Evolutionary conservation across 2,329 filamentous ascomycete species (phyloP).

Genomic region (Talaromyces sp.): DNA sequence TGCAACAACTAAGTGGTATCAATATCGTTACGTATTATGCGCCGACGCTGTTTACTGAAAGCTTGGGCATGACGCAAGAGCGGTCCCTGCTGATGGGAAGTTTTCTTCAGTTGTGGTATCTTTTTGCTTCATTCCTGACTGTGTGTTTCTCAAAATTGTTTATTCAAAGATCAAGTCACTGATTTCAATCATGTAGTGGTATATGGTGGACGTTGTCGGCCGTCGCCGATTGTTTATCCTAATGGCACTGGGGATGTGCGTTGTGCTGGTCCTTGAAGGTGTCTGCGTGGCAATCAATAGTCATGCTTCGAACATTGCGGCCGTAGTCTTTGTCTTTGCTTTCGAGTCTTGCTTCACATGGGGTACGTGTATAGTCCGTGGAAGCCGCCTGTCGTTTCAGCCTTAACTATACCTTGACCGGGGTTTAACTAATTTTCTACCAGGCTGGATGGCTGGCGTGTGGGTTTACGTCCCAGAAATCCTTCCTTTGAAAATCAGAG

Average conservation of each 20-base stretch:
- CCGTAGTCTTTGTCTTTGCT: conserved; percentile 19
- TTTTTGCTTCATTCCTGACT: conserved; percentile 34
- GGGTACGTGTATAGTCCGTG: conserved; percentile 27
- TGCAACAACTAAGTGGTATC: conserved; percentile 33
- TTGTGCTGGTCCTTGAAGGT: conserved; percentile 33
- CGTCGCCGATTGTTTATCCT: conserved; percentile 26
- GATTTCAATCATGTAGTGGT: conserved; percentile 23
- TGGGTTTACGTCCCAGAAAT: conserved; percentile 24
- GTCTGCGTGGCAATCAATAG: conserved; percentile 16
- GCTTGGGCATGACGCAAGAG: conserved; percentile 32
- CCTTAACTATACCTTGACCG: too few relatives aligned
- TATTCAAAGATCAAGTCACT: background rate
- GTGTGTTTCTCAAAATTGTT: conserved; percentile 13
- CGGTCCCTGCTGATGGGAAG: conserved; percentile 41
- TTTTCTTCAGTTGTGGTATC: conserved; percentile 41
- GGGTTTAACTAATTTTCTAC: background rate
- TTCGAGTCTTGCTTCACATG: conserved; percentile 21
- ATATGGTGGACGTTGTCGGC: conserved; percentile 34
- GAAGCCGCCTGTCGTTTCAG: too few relatives aligned
- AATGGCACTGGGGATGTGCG: conserved; percentile 37
- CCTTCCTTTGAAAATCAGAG: conserved; percentile 14
- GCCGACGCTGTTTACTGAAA: conserved; percentile 34
- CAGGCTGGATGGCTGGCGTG: conserved; percentile 35
- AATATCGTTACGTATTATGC: conserved; percentile 23
- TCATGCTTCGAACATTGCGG: conserved; percentile 12